Evolutionary conservation across 805 yeast genomes (phyloP).

Genomic region (Candida coleopterorum): DNA sequence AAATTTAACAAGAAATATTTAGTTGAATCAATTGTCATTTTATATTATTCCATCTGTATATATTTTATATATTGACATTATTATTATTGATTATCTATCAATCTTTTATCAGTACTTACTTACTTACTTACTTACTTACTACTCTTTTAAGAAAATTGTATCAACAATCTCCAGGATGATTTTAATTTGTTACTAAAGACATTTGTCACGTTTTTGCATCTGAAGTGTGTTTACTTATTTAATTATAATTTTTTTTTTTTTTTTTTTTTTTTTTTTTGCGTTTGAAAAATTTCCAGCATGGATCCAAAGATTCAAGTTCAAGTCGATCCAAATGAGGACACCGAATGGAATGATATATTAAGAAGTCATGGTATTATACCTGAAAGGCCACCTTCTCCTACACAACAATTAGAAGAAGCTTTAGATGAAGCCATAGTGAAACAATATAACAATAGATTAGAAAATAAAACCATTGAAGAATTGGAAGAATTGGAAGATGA

Average conservation of each 20-base stretch:
- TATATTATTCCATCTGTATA: too few relatives aligned
- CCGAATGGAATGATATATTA: slow-evolving; percentile 97
- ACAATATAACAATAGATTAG: slow-evolving; percentile 82
- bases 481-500: slow-evolving; percentile 86
- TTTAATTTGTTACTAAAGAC: too few relatives aligned
- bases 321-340: slow-evolving; percentile 93
- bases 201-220: too few relatives aligned
- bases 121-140: too few relatives aligned
- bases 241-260: not conserved
- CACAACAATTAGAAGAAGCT: slow-evolving; percentile 82
- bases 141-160: too few relatives aligned
- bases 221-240: too few relatives aligned
- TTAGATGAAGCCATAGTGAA: slow-evolving; percentile 72
- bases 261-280: not conserved
- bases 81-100: too few relatives aligned
- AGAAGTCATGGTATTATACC: slow-evolving; percentile 91
- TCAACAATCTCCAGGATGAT: too few relatives aligned
- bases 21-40: too few relatives aligned
- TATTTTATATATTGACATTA: too few relatives aligned
- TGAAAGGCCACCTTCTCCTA: slow-evolving; percentile 83
- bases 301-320: slow-evolving; percentile 66
- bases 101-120: too few relatives aligned
- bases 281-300: not conserved
- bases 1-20: not conserved
- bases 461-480: slow-evolving; percentile 71